Percentiles rank a stretch among this genome's conserved stretches.
Evolutionary conservation across 805 yeast species (phyloP).

Genomic region (Starmerella sp.): DNA sequence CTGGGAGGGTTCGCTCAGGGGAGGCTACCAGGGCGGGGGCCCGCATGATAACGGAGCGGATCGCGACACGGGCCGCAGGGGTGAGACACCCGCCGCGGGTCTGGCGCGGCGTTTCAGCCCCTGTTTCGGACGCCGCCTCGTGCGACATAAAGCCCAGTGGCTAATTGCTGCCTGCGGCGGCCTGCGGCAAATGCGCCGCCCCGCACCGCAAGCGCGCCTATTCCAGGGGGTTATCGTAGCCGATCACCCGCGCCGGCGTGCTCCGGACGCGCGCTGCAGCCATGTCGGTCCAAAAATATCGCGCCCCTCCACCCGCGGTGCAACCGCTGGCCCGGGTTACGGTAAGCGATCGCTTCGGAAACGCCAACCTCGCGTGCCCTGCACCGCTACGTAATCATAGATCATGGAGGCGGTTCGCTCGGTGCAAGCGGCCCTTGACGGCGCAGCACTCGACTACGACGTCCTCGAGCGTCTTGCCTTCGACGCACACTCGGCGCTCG

Average conservation of each 20-base stretch:
- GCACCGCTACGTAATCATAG: background rate
- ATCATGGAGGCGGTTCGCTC: slow-evolving; percentile 1
- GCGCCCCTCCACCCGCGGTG: too few relatives aligned
- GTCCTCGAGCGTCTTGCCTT: slow-evolving; percentile 11
- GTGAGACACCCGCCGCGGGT: background rate
- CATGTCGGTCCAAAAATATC: too few relatives aligned
- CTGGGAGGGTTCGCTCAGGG: background rate
- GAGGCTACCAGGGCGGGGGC: background rate
- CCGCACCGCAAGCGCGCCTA: background rate
- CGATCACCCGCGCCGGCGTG: background rate
- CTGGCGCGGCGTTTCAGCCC: too few relatives aligned
- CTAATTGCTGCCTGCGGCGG: background rate
- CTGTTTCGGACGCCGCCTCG: background rate
- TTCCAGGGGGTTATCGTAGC: background rate
- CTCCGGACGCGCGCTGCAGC: background rate
- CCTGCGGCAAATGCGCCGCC: too few relatives aligned
- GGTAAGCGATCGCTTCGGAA: background rate
- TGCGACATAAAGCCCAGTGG: background rate
- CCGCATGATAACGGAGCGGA: background rate
- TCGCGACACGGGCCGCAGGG: background rate
- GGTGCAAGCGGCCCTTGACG: slow-evolving; percentile 8
- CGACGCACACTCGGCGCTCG: background rate
- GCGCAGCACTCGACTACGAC: slow-evolving; percentile 5
- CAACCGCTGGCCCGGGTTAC: too few relatives aligned
- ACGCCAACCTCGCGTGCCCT: background rate